Evolutionary conservation across 208 protist genomes (phyloP).

Genomic region (Porcisia hertigi): DNA sequence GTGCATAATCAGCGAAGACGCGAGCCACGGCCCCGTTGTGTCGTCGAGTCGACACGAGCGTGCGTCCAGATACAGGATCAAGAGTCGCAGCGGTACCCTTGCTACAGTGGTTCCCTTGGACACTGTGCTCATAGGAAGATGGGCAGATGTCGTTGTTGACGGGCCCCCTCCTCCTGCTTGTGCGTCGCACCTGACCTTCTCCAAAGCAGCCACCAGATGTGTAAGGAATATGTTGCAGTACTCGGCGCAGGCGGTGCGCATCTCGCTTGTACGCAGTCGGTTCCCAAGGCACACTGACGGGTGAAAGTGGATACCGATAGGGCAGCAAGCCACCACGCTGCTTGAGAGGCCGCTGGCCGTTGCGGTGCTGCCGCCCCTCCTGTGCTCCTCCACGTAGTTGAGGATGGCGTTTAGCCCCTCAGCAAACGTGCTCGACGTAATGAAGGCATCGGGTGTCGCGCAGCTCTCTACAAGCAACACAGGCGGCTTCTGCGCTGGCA

Average conservation of each 20-base stretch:
- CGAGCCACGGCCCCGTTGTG: slow-evolving; percentile 17
- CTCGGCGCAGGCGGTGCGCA: slow-evolving; percentile 7
- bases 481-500: not conserved
- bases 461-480: slow-evolving; percentile 27
- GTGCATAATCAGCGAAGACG: slow-evolving; percentile 14
- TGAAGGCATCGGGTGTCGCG: slow-evolving; percentile 11
- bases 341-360: not conserved
- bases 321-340: slow-evolving; percentile 10
- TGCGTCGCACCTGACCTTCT: slow-evolving; percentile 6
- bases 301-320: slow-evolving; percentile 21
- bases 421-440: slow-evolving; percentile 13
- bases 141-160: not conserved
- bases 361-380: not conserved
- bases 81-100: slow-evolving; percentile 8
- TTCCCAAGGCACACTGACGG: slow-evolving; percentile 11
- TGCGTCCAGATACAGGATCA: slow-evolving; percentile 18
- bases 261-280: slow-evolving; percentile 10
- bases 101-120: not conserved
- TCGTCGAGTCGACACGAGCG: slow-evolving; percentile 15
- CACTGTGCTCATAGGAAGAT: not conserved
- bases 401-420: slow-evolving; percentile 17
- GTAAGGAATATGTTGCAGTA: slow-evolving; percentile 23
- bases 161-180: slow-evolving; percentile 1
- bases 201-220: slow-evolving; percentile 19
- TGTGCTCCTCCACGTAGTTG: slow-evolving; percentile 6